Evolutionary conservation across 768 basidiomycete genomes (phyloP).

Genomic region (Serendipita sp.): DNA sequence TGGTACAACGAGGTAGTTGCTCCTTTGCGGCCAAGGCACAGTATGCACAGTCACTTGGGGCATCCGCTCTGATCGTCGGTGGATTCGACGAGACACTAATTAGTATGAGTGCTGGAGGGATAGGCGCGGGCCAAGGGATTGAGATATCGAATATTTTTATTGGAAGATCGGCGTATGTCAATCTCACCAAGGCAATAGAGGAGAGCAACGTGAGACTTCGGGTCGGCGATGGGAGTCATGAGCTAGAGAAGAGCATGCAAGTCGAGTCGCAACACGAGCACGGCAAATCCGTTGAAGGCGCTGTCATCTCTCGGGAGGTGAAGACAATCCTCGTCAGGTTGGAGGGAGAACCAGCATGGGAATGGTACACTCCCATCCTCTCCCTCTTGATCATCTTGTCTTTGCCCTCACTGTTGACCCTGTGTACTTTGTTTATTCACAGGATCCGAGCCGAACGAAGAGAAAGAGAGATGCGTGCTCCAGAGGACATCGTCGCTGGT

Average conservation of each 20-base stretch:
- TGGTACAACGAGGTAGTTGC: slow-evolving; percentile 79
- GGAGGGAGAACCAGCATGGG: slow-evolving; percentile 38
- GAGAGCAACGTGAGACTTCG: not conserved
- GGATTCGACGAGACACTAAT: slow-evolving; percentile 24
- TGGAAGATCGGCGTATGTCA: not conserved
- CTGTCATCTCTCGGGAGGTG: not conserved
- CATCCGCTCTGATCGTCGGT: slow-evolving; percentile 82
- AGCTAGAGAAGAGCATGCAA: not conserved
- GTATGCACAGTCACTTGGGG: slow-evolving; percentile 55
- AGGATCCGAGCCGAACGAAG: slow-evolving; percentile 71
- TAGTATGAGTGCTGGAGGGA: not conserved
- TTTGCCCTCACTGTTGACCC: slow-evolving; percentile 77
- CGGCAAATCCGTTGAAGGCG: not conserved
- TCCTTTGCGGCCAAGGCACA: slow-evolving; percentile 77
- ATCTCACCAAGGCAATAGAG: not conserved
- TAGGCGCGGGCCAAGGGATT: not conserved
- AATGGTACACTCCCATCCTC: slow-evolving; percentile 83
- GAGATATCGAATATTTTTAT: not conserved
- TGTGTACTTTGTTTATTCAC: slow-evolving; percentile 77
- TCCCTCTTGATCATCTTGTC: slow-evolving; percentile 79
- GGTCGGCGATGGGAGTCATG: not conserved
- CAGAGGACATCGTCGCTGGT: slow-evolving; percentile 58
- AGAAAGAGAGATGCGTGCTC: slow-evolving; percentile 43
- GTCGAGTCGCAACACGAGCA: not conserved
- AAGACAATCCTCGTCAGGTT: slow-evolving; percentile 16